Evolutionary conservation across 352 stramenopile genomes (phyloP), one percentile per base, ranked within the genome.

Genomic region (Globisporangium mamillatum): DNA sequence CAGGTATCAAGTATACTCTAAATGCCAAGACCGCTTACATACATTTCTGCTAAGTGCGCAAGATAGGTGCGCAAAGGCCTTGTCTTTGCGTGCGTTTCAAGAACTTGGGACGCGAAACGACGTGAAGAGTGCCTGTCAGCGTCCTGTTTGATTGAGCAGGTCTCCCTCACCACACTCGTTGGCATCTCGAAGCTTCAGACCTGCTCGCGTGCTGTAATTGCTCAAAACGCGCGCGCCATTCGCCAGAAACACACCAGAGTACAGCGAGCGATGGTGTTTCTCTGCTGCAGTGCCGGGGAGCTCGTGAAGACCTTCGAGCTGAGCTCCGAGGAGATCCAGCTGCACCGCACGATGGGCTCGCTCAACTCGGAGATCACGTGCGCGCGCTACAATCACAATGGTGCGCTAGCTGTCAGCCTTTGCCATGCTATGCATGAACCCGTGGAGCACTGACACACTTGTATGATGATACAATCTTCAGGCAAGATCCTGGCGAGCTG

Each of bases 321-420:
- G 44, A 86, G 65, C 38, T 82, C 80, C 9, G 76, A 90, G 52
- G 55, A 65, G 58, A 82, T 90, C 57, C 68, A 53, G n/a, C 67
- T 78, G 66, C 75, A 78, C 36, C 79, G 71, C 48, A 72, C 75
- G 2, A 78, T 86, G 60, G 77, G 56, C 55, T 84, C 81, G 7
- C 75, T 87, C 36, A 82, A 83, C 67, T 69, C 82, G 5, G 81
- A 89, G 27, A 75, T 89, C 55, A 86, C 78, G 0, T 89, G 80
- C 52, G 83, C 76, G 32, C 80, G 80, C 14, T 92, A 83, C 63
- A 92, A 87, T 61, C 81, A 90, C 74, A 90, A 92, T 50, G 81
- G 75, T 79, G 54, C 25, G 27, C 27, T 32, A 32, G 63, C 3
- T 48, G 2, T 32, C 22, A 27, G 2, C 29, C 20, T 34, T 36